These are phyloP conservation scores for Papiliotrema fonsecae DNA, from an alignment of 1,284 basidiomycete species.

Conservation along the genomic window DNA sequence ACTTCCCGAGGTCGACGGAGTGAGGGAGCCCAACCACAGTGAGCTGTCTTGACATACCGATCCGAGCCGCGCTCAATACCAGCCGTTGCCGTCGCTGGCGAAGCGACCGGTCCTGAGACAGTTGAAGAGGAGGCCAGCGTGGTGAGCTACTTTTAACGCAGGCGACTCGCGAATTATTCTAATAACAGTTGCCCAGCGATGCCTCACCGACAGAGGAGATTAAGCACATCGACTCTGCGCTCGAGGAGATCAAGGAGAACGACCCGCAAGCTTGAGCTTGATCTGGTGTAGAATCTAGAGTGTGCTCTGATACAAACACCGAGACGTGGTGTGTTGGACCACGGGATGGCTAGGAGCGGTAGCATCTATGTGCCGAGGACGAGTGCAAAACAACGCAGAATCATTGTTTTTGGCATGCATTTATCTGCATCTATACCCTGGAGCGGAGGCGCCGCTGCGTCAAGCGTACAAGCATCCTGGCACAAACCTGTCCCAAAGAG, in stretches of 20 bases:
- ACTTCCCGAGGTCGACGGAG: constrained; percentile 17
- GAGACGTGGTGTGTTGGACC: no score
- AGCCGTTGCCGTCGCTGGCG: constrained; percentile 29
- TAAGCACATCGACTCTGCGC: constrained; percentile 53
- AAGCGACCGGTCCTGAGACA: constrained; percentile 19
- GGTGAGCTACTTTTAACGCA: constrained; percentile 6
- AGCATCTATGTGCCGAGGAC: no score
- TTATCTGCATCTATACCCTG: no score
- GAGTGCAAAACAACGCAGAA: no score
- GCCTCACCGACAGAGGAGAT: constrained; percentile 55
- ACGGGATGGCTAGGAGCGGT: no score
- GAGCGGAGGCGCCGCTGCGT: no score
- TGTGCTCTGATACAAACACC: no score
- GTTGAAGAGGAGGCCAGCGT: constrained; percentile 25
- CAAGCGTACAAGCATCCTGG: no score
- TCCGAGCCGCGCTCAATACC: neutral
- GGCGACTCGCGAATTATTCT: constrained; percentile 18
- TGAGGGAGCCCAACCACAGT: constrained; percentile 41
- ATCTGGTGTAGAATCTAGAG: no score
- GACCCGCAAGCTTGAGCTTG: constrained; percentile 7
- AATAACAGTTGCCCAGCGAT: constrained; percentile 52
- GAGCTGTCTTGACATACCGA: constrained; percentile 6
- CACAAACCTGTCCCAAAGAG: no score
- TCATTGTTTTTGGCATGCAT: no score
- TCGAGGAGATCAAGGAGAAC: constrained; percentile 51